Conservation (phyloP, 2,329 filamentous ascomycete genomes). For the Seiridium unicorne region DNA sequence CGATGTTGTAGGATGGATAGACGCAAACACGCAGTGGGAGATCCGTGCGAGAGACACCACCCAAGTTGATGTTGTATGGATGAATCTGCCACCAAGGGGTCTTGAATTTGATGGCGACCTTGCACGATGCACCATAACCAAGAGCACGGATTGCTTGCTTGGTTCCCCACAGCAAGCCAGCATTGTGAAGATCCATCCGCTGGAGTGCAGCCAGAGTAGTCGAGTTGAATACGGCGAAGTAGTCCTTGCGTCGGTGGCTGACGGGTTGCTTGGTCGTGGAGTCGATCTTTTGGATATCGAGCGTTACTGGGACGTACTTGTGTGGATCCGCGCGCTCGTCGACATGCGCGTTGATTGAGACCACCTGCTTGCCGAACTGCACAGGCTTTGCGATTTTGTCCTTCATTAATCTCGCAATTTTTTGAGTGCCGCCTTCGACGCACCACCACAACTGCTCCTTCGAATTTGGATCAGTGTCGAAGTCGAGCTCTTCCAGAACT, state of each 20-base stretch:
- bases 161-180: conserved; percentile 19
- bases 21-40: conserved; percentile 28
- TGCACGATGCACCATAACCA: conserved; percentile 27
- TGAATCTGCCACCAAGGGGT: conserved; percentile 29
- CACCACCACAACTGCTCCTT: conserved; percentile 10
- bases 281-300: not conserved
- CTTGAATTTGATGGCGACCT: conserved; percentile 34
- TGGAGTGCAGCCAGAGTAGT: conserved; percentile 26
- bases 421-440: conserved; percentile 14
- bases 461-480: not conserved
- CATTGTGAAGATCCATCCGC: conserved; percentile 24
- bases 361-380: conserved; percentile 4
- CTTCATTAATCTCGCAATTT: conserved; percentile 7
- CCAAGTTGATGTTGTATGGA: conserved; percentile 19
- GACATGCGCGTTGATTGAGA: not conserved
- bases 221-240: conserved; percentile 29
- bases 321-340: not conserved
- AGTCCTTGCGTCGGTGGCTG: conserved; percentile 8
- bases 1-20: conserved; percentile 34
- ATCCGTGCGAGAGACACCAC: conserved; percentile 29
- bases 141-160: conserved; percentile 29
- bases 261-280: not conserved
- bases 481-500: conserved; percentile 16
- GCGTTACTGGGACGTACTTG: not conserved
- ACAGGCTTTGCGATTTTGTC: not conserved